Percentiles rank a stretch among this genome's conserved stretches.
Conservation (phyloP, 345 rosid species). For the Populus ilicifolia region DNA sequence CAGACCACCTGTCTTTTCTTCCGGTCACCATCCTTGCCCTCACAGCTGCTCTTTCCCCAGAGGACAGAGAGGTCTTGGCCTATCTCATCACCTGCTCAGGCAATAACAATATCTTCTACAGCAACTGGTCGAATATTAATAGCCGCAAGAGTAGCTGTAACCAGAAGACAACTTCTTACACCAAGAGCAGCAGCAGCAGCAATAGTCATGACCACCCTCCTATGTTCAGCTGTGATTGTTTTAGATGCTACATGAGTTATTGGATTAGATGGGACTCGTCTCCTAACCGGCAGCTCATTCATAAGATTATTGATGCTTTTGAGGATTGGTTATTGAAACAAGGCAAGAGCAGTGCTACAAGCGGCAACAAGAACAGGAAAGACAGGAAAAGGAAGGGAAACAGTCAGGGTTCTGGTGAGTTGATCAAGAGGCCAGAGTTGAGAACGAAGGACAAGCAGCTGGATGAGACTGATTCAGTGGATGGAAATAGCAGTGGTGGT, state of each 20-base stretch:
- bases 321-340: constrained; percentile 44
- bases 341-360: constrained; percentile 15
- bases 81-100: constrained; percentile 55
- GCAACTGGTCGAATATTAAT: background rate
- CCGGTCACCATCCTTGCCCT: constrained; percentile 72
- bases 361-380: constrained; percentile 27
- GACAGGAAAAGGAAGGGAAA: constrained; percentile 42
- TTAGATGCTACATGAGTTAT: constrained; percentile 70
- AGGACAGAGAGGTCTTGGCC: constrained; percentile 63
- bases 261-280: constrained; percentile 87
- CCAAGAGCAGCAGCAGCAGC: background rate
- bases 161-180: background rate
- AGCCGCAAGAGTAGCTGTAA: background rate
- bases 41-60: constrained; percentile 51
- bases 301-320: constrained; percentile 68
- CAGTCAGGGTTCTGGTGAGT: constrained; percentile 17
- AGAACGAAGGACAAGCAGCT: background rate
- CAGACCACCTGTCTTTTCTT: constrained; percentile 56
- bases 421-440: constrained; percentile 25
- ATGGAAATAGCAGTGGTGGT: constrained; percentile 3
- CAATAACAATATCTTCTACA: background rate
- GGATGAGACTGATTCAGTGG: constrained; percentile 21
- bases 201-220: constrained; percentile 41
- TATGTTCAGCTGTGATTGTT: constrained; percentile 63
- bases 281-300: constrained; percentile 72